Evolutionary conservation across 148 eudicot species (phyloP).

Genomic region (Fagopyrum tataricum): DNA sequence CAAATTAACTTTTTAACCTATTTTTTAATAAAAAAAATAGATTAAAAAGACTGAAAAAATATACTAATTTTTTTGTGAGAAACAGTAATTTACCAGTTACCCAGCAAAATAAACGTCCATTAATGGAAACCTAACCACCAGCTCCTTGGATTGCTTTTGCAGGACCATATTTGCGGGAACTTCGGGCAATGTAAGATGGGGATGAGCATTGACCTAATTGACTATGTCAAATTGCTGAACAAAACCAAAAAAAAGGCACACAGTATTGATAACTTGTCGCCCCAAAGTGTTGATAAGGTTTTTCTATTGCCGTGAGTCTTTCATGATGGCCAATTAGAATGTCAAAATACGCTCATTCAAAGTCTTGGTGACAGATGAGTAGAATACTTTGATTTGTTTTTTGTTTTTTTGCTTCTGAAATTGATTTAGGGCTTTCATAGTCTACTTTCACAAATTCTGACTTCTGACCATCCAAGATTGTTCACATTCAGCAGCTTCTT

Average conservation of each 20-base stretch:
- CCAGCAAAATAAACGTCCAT: neutral
- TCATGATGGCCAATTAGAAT: neutral
- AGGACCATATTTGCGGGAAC: neutral
- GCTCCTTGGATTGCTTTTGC: neutral
- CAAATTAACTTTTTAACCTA: too few species aligned
- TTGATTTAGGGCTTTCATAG: neutral
- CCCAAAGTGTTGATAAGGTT: neutral
- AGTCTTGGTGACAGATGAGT: neutral
- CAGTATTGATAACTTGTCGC: neutral
- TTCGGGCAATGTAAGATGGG: neutral
- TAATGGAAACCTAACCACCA: neutral
- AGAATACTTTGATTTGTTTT: neutral
- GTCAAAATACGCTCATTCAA: neutral
- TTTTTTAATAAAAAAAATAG: too few species aligned
- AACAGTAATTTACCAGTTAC: neutral
- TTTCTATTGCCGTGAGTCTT: neutral
- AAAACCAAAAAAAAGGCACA: neutral
- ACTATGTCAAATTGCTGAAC: neutral
- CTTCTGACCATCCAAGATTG: neutral
- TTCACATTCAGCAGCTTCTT: neutral
- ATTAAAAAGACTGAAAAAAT: too few species aligned
- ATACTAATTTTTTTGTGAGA: too few species aligned
- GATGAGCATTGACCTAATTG: neutral
- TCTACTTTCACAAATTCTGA: neutral
- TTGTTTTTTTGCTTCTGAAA: neutral